Base-by-base conservation (phyloP, 2,329 filamentous ascomycete species). In the Colletotrichum aenigma region DNA sequence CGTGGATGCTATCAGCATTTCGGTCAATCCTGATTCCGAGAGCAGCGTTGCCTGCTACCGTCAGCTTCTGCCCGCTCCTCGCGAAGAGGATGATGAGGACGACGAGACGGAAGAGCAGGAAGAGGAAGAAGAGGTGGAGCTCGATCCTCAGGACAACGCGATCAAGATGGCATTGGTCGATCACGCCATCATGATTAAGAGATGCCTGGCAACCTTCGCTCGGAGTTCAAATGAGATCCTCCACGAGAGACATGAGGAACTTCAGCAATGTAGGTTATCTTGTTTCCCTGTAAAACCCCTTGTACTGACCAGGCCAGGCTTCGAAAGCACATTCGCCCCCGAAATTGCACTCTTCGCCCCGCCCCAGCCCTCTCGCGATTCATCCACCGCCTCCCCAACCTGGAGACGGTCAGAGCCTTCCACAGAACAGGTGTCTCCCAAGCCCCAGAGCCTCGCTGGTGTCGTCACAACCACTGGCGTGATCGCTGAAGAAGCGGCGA, bases 111-210 rank as follows among this genome's bases (percentile, higher is more conserved):
- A 88, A 34, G 83, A 85, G 4, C 86, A 89, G 61, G 83, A 74
- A 21, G 87, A 88, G 3, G 87, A 88, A 30, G 83, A 85, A 4
- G 86, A 89, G 61, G 83, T 88, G 26, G 87, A 91, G 76, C 82
- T 92, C 6, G 85, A 87, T 26, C 87, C 90, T 0, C 89, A 96
- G 79, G 93, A 97, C 78, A 95, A 91, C 65, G 95, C 96, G 2
- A 92, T 98, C 78, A 94, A 94, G 81, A 94, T 96, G 83, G 94
- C 95, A 1, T 89, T 98, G 34, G 90, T 98, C 56, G 97, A 98
- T 81, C 96, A 98, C 83, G 95, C 95, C 4, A 90, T 98, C 75
- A 93, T 95, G 83, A 92, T 98, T 80, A 96, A 96, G 86, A 93
- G 95, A 78, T 96, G 95, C 80, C 85, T 98, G 77, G 88, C 88